A percentile compares a stretch with the other conserved stretches of the same genome.
Evolutionary conservation across 2,329 filamentous ascomycete genomes (phyloP).

Genomic region (Plenodomus tracheiphilus): DNA sequence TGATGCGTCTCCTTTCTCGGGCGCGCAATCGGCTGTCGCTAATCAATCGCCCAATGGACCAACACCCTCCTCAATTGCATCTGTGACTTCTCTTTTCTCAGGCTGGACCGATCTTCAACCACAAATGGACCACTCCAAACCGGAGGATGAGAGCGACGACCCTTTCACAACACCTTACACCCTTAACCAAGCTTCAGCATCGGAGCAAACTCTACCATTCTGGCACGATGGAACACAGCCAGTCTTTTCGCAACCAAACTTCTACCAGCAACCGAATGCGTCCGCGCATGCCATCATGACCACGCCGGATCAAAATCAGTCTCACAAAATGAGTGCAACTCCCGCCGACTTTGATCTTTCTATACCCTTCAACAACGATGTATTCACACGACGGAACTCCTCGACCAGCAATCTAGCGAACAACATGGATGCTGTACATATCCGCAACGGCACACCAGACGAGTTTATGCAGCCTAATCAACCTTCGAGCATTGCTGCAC

Average conservation of each 20-base stretch:
- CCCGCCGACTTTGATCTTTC: constrained; percentile 38
- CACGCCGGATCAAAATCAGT: constrained; percentile 35
- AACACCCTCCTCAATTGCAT: constrained; percentile 38
- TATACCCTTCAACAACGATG: constrained; percentile 37
- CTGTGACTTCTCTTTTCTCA: constrained; percentile 42
- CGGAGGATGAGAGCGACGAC: constrained; percentile 32
- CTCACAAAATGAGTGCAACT: constrained; percentile 33
- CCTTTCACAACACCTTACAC: constrained; percentile 35
- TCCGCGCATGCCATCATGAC: constrained; percentile 43
- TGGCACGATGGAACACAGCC: constrained; percentile 31
- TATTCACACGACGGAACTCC: constrained; percentile 41
- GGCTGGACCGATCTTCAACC: constrained; percentile 42
- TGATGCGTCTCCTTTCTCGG: constrained; percentile 42
- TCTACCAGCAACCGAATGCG: constrained; percentile 43
- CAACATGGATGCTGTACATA: constrained; percentile 45
- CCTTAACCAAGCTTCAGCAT: constrained; percentile 33
- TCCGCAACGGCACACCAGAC: constrained; percentile 39
- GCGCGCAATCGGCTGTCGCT: constrained; percentile 33
- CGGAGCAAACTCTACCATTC: constrained; percentile 36
- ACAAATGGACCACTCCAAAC: constrained; percentile 24
- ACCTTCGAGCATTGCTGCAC: constrained; percentile 47
- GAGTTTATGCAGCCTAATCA: constrained; percentile 44
- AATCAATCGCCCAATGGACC: constrained; percentile 39
- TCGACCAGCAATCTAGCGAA: constrained; percentile 45
- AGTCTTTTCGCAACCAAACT: constrained; percentile 28